phyloP scores from a whole-genome alignment of 2,329 filamentous ascomycete species.

The Diaporthe sp. region DNA sequence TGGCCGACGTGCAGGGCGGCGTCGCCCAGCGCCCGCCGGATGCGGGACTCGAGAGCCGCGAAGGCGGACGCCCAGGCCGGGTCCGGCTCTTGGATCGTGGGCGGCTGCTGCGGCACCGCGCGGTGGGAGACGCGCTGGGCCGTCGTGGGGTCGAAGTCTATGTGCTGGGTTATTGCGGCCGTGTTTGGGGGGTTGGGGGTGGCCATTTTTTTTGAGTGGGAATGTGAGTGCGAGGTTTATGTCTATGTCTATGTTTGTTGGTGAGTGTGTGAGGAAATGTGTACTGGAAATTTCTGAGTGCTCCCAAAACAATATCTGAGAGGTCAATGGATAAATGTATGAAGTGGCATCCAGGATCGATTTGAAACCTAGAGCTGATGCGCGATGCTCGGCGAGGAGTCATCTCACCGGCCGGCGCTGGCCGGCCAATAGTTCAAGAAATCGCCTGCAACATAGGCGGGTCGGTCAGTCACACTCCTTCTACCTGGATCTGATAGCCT shows the following conservation, averaged over 20 bases:
- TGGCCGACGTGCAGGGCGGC: conserved; percentile 3
- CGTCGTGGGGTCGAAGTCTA: not conserved
- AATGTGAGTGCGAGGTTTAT: not conserved
- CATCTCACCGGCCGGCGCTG: not conserved
- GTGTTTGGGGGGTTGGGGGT: not conserved
- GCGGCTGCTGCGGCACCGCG: not conserved
- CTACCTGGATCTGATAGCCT: not conserved
- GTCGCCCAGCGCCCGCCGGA: conserved; percentile 2
- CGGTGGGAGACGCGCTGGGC: conserved; percentile 5
- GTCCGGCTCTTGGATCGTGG: not conserved
- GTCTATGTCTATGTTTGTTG: not conserved
- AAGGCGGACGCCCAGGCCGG: not conserved
- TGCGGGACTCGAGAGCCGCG: not conserved
- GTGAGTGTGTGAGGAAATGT: not conserved
- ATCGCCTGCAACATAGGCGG: not conserved
- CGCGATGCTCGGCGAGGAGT: conserved; percentile 16
- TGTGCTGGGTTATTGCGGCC: conserved; percentile 1
- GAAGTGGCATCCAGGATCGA: not conserved
- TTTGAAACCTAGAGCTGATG: not conserved
- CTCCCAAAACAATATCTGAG: not conserved
- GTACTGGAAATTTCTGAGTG: not conserved
- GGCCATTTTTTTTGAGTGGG: not conserved
- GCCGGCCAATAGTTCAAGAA: not conserved
- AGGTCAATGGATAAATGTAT: not conserved
- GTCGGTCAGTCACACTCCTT: not conserved